phyloP scores from a whole-genome alignment of 352 stramenopile species.

The Globisporangium rhizosaccharum region DNA sequence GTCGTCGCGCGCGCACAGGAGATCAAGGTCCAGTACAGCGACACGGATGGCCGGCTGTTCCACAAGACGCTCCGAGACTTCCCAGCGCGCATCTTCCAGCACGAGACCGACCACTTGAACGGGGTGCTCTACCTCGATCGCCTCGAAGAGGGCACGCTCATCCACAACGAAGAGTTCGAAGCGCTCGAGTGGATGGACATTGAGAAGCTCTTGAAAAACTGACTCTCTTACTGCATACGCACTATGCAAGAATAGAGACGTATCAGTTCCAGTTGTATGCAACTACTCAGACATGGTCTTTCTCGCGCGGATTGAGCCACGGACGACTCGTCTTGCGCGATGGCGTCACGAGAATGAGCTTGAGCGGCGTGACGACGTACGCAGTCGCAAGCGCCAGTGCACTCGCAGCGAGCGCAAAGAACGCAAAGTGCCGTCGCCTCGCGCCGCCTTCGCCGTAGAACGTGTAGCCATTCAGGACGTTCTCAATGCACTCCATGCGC shows the following conservation, averaged over 20 bases:
- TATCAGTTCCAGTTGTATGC: neutral
- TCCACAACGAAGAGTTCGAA: conserved; percentile 82
- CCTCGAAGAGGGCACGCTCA: conserved; percentile 58
- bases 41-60: conserved; percentile 39
- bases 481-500: conserved; percentile 78
- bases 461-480: conserved; percentile 66
- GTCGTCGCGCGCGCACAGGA: conserved; percentile 56
- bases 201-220: conserved; percentile 48
- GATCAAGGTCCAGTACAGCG: conserved; percentile 63
- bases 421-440: conserved; percentile 19
- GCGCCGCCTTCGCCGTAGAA: conserved; percentile 48
- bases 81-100: conserved; percentile 80
- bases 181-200: conserved; percentile 55
- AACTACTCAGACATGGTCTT: conserved; percentile 11
- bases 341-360: conserved; percentile 16
- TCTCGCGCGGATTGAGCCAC: conserved; percentile 18
- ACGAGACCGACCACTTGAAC: conserved; percentile 78
- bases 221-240: neutral
- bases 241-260: neutral
- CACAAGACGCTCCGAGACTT: conserved; percentile 65
- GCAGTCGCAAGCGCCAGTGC: conserved; percentile 23
- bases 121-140: conserved; percentile 74
- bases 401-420: conserved; percentile 21
- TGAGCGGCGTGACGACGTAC: conserved; percentile 22
- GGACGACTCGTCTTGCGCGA: conserved; percentile 15